Conservation (phyloP, 108 stramenopile species). For the Thalassiosira profunda region DNA sequence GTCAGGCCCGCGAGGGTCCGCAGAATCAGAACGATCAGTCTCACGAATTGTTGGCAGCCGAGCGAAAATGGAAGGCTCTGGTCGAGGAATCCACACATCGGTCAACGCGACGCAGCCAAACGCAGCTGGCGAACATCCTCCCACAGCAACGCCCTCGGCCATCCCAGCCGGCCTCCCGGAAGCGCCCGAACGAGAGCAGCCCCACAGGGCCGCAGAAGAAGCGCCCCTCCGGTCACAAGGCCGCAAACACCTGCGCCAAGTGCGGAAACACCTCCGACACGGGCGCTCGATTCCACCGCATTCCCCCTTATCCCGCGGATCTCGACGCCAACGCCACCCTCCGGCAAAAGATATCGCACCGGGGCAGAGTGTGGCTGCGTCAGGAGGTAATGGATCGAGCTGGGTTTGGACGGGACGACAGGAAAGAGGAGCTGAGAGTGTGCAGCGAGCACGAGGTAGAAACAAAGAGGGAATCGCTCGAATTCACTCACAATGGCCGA, state of each 20-base stretch:
- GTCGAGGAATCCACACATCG: background rate
- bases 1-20: background rate
- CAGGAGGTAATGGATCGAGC: slow-evolving; percentile 8
- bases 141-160: background rate
- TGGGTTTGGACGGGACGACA: background rate
- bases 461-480: background rate
- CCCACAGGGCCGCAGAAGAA: background rate
- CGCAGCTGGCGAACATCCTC: background rate
- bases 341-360: background rate
- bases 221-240: background rate
- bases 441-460: slow-evolving; percentile 3
- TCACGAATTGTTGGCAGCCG: background rate
- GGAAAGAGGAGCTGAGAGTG: background rate
- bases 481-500: background rate
- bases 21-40: background rate
- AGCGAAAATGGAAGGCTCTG: background rate
- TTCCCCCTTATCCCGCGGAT: slow-evolving; percentile 3
- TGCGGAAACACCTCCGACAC: background rate
- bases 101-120: background rate
- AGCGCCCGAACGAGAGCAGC: background rate
- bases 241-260: background rate
- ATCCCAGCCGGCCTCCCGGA: background rate
- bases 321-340: background rate
- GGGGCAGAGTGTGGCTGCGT: background rate
- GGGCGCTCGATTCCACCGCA: background rate